Conservation (phyloP, 306 rosid species). For the cucumber (Cucumis sativus) region DNA sequence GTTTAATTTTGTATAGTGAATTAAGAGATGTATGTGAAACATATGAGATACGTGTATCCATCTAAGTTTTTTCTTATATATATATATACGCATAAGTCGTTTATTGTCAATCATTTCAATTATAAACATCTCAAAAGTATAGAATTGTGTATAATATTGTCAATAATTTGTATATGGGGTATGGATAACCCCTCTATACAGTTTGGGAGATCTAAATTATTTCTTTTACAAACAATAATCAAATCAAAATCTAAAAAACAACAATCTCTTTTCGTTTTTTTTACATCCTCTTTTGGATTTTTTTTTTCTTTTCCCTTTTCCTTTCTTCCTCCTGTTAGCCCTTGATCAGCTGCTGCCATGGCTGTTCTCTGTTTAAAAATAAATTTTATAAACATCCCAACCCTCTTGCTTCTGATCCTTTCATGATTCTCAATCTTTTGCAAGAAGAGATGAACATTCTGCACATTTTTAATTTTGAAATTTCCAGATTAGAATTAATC, state of each 20-base stretch:
- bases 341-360: no score
- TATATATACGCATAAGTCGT: no score
- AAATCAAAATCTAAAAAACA: not conserved
- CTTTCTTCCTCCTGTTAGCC: not conserved
- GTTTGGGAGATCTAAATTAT: not conserved
- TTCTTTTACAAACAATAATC: not conserved
- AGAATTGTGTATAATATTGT: not conserved
- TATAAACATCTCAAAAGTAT: not conserved
- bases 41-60: no score
- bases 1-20: no score
- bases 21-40: no score
- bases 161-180: not conserved
- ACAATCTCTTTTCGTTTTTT: not conserved
- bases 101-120: no score
- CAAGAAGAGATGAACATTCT: conserved; percentile 13
- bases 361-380: not conserved
- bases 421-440: conserved; percentile 14
- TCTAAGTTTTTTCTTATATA: no score
- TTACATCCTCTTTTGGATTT: not conserved
- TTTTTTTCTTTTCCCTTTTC: not conserved
- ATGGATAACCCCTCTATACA: not conserved
- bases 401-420: conserved; percentile 15
- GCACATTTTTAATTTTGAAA: not conserved
- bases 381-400: not conserved
- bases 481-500: not conserved